phyloP scores from a whole-genome alignment of 164 flowering plant species.

The Warburgia ugandensis region DNA sequence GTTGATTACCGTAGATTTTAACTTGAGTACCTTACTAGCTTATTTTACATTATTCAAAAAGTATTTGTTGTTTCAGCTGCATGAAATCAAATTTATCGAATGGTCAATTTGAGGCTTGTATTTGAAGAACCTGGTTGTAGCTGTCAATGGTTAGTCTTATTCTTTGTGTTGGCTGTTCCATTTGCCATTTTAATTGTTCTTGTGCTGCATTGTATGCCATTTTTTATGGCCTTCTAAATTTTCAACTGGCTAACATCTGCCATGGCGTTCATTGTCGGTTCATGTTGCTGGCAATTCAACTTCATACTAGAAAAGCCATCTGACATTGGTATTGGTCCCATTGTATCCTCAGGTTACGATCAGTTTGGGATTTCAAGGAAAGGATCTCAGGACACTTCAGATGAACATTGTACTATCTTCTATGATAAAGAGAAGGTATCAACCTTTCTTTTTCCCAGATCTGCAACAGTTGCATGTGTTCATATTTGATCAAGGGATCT shows the following conservation, averaged over 20 bases:
- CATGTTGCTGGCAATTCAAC: no score
- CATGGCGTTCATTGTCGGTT: no score
- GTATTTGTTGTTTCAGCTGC: background rate
- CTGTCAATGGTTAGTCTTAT: background rate
- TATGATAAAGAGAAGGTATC: conserved; percentile 88
- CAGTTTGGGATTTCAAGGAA: conserved; percentile 92
- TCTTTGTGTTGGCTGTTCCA: background rate
- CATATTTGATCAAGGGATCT: background rate
- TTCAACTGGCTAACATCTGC: no score
- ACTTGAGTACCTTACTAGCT: no score
- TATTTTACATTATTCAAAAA: no score
- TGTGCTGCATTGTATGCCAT: no score
- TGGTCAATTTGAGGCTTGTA: background rate
- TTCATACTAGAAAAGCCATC: background rate
- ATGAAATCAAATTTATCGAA: background rate
- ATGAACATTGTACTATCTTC: conserved; percentile 81
- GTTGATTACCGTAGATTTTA: no score
- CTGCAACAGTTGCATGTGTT: background rate
- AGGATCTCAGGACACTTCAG: conserved; percentile 77
- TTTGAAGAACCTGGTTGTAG: no score
- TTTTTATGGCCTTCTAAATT: no score
- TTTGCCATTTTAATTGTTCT: background rate
- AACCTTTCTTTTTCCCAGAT: background rate
- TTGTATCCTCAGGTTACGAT: conserved; percentile 47
- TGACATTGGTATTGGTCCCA: conserved; percentile 1